These are phyloP conservation scores for Zymoseptoria crescenta DNA, from an alignment of 2,329 filamentous ascomycete species.

Conservation along the genomic window DNA sequence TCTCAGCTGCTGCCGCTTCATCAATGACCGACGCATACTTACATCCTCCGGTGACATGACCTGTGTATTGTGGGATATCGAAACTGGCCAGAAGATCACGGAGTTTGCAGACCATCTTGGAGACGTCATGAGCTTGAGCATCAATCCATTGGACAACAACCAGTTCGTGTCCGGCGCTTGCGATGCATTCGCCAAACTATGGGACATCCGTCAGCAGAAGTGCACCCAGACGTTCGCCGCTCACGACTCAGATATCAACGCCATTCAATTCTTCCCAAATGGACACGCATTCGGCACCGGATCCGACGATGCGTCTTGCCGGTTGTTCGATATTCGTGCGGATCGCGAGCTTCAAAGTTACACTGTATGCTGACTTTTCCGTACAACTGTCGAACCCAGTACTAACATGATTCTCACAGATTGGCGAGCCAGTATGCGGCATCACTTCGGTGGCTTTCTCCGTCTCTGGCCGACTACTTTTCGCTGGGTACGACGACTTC, in stretches of 20 bases:
- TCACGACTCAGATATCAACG: slow-evolving; percentile 98
- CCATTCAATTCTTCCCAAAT: slow-evolving; percentile 98
- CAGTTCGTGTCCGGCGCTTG: slow-evolving; percentile 99
- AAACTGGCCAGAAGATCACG: slow-evolving; percentile 92
- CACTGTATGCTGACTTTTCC: slow-evolving; percentile 43
- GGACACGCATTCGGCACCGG: slow-evolving; percentile 97
- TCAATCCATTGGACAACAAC: slow-evolving; percentile 98
- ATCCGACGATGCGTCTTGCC: slow-evolving; percentile 94
- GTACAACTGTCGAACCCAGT: not conserved
- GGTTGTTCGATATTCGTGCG: slow-evolving; percentile 94
- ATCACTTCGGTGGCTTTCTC: slow-evolving; percentile 98
- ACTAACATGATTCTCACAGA: slow-evolving; percentile 47
- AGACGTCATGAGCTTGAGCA: slow-evolving; percentile 99
- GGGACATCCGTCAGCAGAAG: slow-evolving; percentile 97
- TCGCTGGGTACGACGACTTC: slow-evolving; percentile 97
- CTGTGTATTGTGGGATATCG: slow-evolving; percentile 99
- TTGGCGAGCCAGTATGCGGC: slow-evolving; percentile 92
- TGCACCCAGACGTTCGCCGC: slow-evolving; percentile 97
- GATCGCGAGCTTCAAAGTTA: slow-evolving; percentile 70
- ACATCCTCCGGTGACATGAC: slow-evolving; percentile 99
- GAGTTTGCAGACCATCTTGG: slow-evolving; percentile 97
- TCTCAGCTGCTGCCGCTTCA: slow-evolving; percentile 95
- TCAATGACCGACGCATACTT: slow-evolving; percentile 95
- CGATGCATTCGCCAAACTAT: slow-evolving; percentile 96
- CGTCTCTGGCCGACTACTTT: slow-evolving; percentile 87